Evolutionary conservation across 148 eudicot genomes (phyloP).

Genomic region (Agrostemma githago): DNA sequence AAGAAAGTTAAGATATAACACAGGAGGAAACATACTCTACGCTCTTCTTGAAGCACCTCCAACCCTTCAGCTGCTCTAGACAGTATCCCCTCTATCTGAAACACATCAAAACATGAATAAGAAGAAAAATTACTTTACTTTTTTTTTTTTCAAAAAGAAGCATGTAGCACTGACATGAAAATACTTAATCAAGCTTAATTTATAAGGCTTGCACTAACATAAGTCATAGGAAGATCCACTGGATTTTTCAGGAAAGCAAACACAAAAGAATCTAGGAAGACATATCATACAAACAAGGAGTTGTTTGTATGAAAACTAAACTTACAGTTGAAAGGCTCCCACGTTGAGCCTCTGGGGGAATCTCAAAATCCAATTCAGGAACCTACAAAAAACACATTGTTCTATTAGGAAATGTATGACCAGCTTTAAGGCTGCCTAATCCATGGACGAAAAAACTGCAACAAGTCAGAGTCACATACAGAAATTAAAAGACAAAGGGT

Average conservation of each 20-base stretch:
- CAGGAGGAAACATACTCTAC: conserved; percentile 46
- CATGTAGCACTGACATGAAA: conserved; percentile 3
- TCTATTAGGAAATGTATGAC: conserved; percentile 12
- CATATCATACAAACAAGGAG: background rate
- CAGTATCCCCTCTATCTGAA: conserved; percentile 83
- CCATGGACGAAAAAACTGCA: background rate
- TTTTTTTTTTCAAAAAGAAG: background rate
- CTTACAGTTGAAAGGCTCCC: conserved; percentile 88
- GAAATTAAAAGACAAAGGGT: background rate
- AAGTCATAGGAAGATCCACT: background rate
- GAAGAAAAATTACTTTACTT: background rate
- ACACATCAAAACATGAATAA: conserved; percentile 9
- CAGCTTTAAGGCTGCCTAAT: background rate
- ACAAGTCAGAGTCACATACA: background rate
- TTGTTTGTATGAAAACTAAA: conserved; percentile 2
- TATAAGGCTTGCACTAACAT: conserved; percentile 1
- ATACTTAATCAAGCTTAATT: background rate
- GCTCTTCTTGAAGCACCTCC: conserved; percentile 85
- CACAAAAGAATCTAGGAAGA: background rate
- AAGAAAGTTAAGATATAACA: background rate
- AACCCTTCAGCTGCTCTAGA: conserved; percentile 71
- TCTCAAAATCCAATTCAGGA: conserved; percentile 95
- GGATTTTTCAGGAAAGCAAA: background rate
- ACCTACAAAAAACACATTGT: conserved; percentile 42
- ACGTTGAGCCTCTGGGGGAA: conserved; percentile 95